Percentiles rank a stretch among this genome's conserved stretches.
Evolutionary conservation across 495 filamentous ascomycete genomes (phyloP).

Genomic region (Aspergillus ellipticus): DNA sequence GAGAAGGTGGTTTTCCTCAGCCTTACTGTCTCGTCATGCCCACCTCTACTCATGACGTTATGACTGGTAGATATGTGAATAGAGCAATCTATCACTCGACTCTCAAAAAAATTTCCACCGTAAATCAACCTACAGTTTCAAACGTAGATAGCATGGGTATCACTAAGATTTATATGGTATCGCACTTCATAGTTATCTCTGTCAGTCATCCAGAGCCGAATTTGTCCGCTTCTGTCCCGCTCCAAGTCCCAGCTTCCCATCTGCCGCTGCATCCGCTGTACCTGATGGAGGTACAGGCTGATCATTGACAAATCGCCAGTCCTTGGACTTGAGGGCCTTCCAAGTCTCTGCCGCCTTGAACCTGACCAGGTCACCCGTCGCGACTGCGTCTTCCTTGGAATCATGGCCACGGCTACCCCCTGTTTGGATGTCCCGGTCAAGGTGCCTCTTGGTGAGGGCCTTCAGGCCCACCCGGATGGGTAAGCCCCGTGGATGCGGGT

Average conservation of each 20-base stretch:
- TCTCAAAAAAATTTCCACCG: not conserved
- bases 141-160: not conserved
- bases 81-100: constrained; percentile 16
- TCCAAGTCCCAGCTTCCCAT: constrained; percentile 16
- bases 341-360: constrained; percentile 62
- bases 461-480: constrained; percentile 75
- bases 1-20: constrained; percentile 15
- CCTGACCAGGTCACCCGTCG: constrained; percentile 80
- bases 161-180: not conserved
- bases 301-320: constrained; percentile 59
- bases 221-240: constrained; percentile 25
- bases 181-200: not conserved
- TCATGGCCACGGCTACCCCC: constrained; percentile 74
- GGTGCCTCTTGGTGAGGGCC: constrained; percentile 56
- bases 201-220: not conserved
- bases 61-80: constrained; percentile 29
- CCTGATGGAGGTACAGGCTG: constrained; percentile 46
- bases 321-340: constrained; percentile 55
- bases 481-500: constrained; percentile 68
- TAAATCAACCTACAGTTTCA: not conserved
- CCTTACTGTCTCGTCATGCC: not conserved
- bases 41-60: constrained; percentile 30
- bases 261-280: not conserved
- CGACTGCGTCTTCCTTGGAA: constrained; percentile 80
- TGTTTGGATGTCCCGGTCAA: constrained; percentile 74